These are phyloP conservation scores for Trichaptum fuscoviolaceum DNA, from an alignment of 768 basidiomycete genomes.

Conservation along the genomic window DNA sequence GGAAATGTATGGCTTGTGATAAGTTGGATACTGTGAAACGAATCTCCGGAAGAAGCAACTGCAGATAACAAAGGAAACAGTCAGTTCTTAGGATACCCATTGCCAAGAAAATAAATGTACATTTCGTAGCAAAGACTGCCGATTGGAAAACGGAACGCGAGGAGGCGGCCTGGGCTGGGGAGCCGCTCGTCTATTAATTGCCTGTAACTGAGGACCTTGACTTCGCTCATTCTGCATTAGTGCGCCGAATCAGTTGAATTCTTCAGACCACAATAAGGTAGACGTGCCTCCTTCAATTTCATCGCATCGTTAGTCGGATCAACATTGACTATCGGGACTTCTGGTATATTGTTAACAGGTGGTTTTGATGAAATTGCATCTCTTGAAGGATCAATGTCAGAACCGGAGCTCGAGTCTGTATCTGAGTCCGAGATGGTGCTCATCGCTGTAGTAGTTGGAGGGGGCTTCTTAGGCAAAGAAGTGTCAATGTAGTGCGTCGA, in stretches of 20 bases:
- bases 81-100: constrained; percentile 3
- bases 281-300: neutral
- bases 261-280: neutral
- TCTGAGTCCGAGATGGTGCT: constrained; percentile 18
- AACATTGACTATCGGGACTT: neutral
- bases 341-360: constrained; percentile 3
- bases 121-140: constrained; percentile 72
- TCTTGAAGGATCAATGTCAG: constrained; percentile 22
- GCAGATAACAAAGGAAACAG: constrained; percentile 11
- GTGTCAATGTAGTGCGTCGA: neutral
- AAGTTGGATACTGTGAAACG: constrained; percentile 85
- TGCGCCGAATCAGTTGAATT: neutral
- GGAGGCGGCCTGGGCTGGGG: constrained; percentile 45
- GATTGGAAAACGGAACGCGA: constrained; percentile 60
- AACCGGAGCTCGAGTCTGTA: constrained; percentile 18
- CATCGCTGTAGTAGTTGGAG: neutral
- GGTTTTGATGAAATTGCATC: constrained; percentile 24
- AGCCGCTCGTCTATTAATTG: constrained; percentile 20
- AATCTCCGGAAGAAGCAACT: constrained; percentile 85
- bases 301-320: neutral
- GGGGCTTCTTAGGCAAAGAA: neutral
- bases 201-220: neutral
- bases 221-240: neutral
- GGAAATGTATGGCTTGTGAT: constrained; percentile 86
- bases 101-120: constrained; percentile 37